Conservation (phyloP, 108 stramenopile species). For the Cyclostephanos tholiformis region DNA sequence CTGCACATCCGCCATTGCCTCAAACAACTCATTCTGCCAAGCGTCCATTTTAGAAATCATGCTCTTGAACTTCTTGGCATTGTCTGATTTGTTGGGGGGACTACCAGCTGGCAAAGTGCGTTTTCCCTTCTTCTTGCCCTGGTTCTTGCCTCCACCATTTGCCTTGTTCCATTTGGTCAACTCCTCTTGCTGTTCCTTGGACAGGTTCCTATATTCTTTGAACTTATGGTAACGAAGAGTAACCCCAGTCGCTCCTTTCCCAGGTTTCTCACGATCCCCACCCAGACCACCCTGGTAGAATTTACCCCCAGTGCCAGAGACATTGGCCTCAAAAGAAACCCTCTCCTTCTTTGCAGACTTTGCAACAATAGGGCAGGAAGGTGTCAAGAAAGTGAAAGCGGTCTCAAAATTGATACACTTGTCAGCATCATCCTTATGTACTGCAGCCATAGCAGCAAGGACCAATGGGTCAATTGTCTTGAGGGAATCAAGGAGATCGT, state of each 20-base stretch:
- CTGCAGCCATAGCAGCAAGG: not conserved
- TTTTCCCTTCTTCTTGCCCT: too few relatives aligned
- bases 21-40: too few relatives aligned
- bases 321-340: not conserved
- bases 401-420: not conserved
- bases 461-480: not conserved
- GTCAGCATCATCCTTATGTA: not conserved
- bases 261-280: not conserved
- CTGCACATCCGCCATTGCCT: too few relatives aligned
- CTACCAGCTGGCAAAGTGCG: not conserved
- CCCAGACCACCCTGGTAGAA: too few relatives aligned
- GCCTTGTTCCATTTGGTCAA: not conserved
- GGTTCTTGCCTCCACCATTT: too few relatives aligned
- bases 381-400: not conserved
- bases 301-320: not conserved
- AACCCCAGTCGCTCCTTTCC: not conserved
- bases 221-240: not conserved
- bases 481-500: not conserved
- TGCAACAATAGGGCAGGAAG: not conserved
- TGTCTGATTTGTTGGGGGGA: not conserved
- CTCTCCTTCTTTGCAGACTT: not conserved
- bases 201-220: not conserved
- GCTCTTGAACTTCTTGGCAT: too few relatives aligned
- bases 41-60: too few relatives aligned
- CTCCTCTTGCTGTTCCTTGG: not conserved